Base-by-base conservation (phyloP, 345 rosid species). In the Bruguiera gymnorhiza region DNA sequence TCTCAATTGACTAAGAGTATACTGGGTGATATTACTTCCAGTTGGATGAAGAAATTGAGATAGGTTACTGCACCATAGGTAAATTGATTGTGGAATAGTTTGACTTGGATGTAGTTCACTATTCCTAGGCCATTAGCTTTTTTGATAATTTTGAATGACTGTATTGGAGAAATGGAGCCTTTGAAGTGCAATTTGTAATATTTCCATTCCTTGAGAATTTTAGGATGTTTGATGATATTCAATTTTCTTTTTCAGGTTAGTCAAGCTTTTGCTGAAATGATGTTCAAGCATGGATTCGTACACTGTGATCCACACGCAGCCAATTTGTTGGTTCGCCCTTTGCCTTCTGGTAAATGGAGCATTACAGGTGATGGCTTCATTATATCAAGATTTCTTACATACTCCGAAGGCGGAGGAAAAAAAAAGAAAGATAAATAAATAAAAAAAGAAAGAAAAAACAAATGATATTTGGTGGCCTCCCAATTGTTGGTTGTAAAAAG, bases 241-340 rank as follows among this genome's bases (percentile, higher is more conserved):
- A 46, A 24, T 74, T 66, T 24, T 39, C 23, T 60, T 53, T 48
- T 80, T 73, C 86, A 94, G 98, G 92, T 91, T 61, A 91, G 88
- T 83, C 89, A 85, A 73, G 78, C 86, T 58, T 94, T 94, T 84
- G 93, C 96, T 60, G 97, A 94, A 79, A 94, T 94, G 98, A 94
- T 89, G 85, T 94, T 91, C 76, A 94, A 84, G 78, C 97, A 94
- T 75, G 98, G 97, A 19, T 94, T 94, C 76, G 96, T 91, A 76
- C 98, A 94, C 70, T 94, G 98, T 79, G 98, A 94, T 39, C 98
- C 98, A n/a, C 98, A 94, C 75, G 97, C 96, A 67, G 96, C 98
- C 60, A 94, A 94, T 79, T 73, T 94, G 84, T 81, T 94, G 13
- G 84, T 94, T 75, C 93, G 97, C 61, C 89, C 94, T 64, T 65